Evolutionary conservation across 2,329 filamentous ascomycete species (phyloP), one percentile per base, ranked within the genome.

Genomic region (Xylariaceae sp.): DNA sequence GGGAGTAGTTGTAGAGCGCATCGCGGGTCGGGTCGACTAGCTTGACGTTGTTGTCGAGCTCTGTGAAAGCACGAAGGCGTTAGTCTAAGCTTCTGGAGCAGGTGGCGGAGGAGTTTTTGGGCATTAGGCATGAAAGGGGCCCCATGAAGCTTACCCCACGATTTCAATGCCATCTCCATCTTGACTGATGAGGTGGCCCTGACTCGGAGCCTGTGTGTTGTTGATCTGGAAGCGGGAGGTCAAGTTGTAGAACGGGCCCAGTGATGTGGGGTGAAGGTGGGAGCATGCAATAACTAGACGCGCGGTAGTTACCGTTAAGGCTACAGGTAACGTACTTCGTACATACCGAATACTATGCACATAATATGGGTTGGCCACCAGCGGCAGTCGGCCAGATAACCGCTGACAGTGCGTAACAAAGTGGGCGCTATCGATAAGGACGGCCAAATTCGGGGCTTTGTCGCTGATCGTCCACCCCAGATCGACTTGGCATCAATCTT

Each of bases 1-100:
- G 71, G 61, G 91, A 83, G 76, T 94, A 96, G 67, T 81, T 80
- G 78, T 96, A 99, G 64, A 99, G 89, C 43, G 90, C 90, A 72
- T 99, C 94, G 66, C 90, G 88, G 62, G 84, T 83, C 49, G 88
- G 82, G 69, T 99, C 92, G 66, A 96, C 85, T 57, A 96, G 82
- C 68, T 86, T 81, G 73, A 91, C 77, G 57, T 87, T 85, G 72
- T 95, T 95, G 70, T 95, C 89, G 68, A 94, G 83, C 80, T 96
- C 92, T 95, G 56, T 37, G 50, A 39, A 30, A 40, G 30, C 49
- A 53, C 26, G 46, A 50, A n/a, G 21, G 42, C 13, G 18, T 59
- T 51, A 55, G 49, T 42, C 45, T 15, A 26, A 44, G 32, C 54
- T 53, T 43, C 19, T 4, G 26, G 42, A 26, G 13, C 22, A 39